Evolutionary conservation across 202 grass and related monocot genomes (phyloP), one percentile per base, ranked within the genome.

Genomic region (Setaria viridis): DNA sequence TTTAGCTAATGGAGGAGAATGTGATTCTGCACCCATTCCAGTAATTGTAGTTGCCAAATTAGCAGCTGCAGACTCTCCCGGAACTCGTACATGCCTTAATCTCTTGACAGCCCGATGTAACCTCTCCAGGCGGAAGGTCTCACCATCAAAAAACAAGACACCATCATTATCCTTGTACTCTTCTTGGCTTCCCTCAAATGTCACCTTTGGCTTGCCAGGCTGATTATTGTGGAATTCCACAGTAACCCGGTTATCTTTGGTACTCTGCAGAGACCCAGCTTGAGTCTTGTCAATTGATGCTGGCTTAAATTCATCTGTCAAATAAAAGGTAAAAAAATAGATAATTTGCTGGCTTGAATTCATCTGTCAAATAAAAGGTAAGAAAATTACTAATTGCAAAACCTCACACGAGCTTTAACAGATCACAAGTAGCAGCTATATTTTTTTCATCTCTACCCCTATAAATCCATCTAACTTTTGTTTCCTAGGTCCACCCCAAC

Each of bases 201-300:
- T 83, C 49, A 96, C 94, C 74, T 94, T 99, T 51, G 88, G 80
- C 65, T 96, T 99, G 58, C 97, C 94, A 72, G 87, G 92, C 82
- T 94, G 97, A 88, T 96, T 99, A 59, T 99, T 99, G 56, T 94
- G 90, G 77, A 99, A 99, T 85, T 99, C 97, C 45, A 99, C 97
- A 71, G 97, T 90, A 66, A 96, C 92, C 78, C 97, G 78, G 39
- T 99, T 99, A 82, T 96, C 97, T 83, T 99, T 99, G 53, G 67
- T 96, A 73, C 92, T 96, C 59, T 99, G 92, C 55, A 99, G 78
- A 57, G 87, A 96, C 65, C 94, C 97, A 63, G 89, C 84, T 82
- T 99, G 94, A 73, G 84, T 97, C 85, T 97, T 97, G 85, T 99
- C 97, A 84, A 99, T 99, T 50, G 97, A 99, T 82, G 97, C 92